phyloP scores from a whole-genome alignment of 2,329 filamentous ascomycete species.

The Trichoderma gracile region DNA sequence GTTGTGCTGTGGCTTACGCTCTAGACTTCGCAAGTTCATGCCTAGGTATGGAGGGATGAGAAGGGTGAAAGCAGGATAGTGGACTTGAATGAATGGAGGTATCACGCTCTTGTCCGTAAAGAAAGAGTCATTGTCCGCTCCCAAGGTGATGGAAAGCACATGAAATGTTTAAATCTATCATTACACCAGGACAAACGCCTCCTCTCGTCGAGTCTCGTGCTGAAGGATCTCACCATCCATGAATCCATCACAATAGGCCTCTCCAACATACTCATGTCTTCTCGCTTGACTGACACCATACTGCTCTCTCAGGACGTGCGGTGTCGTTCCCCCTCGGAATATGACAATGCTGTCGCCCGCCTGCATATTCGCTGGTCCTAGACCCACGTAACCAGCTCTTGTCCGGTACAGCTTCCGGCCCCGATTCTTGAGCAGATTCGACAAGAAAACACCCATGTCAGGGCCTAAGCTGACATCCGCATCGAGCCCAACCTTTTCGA shows the following conservation, averaged over 20 bases:
- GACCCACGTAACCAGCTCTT: slow-evolving; percentile 34
- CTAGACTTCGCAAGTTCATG: no score
- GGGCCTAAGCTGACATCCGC: slow-evolving; percentile 1
- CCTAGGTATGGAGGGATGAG: no score
- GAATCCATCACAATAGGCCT: slow-evolving; percentile 39
- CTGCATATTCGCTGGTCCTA: slow-evolving; percentile 32
- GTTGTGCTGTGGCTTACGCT: not conserved
- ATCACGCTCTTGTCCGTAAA: no score
- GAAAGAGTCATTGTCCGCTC: no score
- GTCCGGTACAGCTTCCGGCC: slow-evolving; percentile 36
- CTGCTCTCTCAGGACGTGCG: slow-evolving; percentile 32
- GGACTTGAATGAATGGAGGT: not conserved
- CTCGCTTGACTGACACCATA: not conserved
- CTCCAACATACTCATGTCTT: slow-evolving; percentile 36
- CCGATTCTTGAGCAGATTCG: slow-evolving; percentile 29
- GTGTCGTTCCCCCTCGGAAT: slow-evolving; percentile 35
- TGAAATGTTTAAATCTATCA: not conserved
- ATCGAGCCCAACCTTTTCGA: slow-evolving; percentile 28
- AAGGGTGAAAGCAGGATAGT: no score
- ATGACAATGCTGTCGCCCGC: slow-evolving; percentile 35
- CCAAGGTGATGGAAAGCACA: accelerated
- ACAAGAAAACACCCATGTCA: slow-evolving; percentile 26
- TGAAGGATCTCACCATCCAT: slow-evolving; percentile 38
- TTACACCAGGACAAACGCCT: slow-evolving; percentile 20
- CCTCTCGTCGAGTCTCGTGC: slow-evolving; percentile 3